Evolutionary conservation across 2,329 filamentous ascomycete genomes (phyloP), one percentile per base, ranked within the genome.

Genomic region (Tolypocladium pustulatum): DNA sequence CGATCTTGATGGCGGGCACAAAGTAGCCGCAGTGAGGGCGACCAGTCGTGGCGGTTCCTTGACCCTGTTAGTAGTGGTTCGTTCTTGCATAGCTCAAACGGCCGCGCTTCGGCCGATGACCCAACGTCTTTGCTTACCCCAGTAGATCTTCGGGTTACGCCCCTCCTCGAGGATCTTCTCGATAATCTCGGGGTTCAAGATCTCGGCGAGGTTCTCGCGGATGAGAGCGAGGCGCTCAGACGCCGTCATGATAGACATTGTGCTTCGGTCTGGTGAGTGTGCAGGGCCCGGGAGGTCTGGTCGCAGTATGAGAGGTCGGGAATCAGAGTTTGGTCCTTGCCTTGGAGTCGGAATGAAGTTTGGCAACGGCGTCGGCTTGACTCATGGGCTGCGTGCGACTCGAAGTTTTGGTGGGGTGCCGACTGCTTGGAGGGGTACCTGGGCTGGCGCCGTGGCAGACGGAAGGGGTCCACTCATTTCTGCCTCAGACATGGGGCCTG

Each of bases 11-110:
- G 66, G 89, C 87, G 7, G 91, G 87, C 12, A 94, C 88, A 62
- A 96, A 90, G 80, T 96, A 96, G 65, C 90, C 92, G 71, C 85
- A 89, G 73, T 97, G 92, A 58, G 91, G 91, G 61, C 87, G 82
- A n/a, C 91, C 91, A 0, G 91, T 95, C 20, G 90, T 91, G 22
- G 90, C 89, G 43, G 88, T 93, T 49, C 88, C 83, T 83, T 4
- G 10, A 22, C 8, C 36, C 25, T 30, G 22, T 40, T n/a, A 53
- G 30, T 22, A 37, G 17, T 4, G 6, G 15, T 22, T 27, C 8
- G 15, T n/a, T 27, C 2, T 22, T 17, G 38, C 17, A 20, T 9
- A 25, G 15, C 20, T 17, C 10, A 13, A 8, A 5, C 17, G 13
- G 12, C 5, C 13, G 10, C 17, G 20, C 30, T 2, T 5, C 1